Percentiles rank a stretch among this genome's conserved stretches.
phyloP scores from a whole-genome alignment of 495 filamentous ascomycete genomes.

The Aspergillus cristatus region DNA sequence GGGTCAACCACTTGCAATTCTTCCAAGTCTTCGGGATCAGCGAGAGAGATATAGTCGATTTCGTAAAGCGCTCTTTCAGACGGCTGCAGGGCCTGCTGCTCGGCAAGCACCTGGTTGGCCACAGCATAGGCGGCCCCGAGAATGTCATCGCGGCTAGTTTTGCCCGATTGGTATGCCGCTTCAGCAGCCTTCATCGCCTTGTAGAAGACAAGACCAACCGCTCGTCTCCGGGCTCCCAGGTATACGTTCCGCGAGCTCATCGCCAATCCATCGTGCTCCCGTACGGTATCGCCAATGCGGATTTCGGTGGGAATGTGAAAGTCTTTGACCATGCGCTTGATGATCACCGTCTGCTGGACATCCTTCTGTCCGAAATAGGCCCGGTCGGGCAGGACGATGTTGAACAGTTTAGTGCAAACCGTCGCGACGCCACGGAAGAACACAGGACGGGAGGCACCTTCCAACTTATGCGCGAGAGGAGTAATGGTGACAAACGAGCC shows the following conservation, averaged over 20 bases:
- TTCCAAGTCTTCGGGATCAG: constrained; percentile 70
- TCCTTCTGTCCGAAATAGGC: constrained; percentile 99
- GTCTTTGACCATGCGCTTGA: constrained; percentile 77
- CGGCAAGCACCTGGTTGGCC: constrained; percentile 36
- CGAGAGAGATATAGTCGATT: constrained; percentile 83
- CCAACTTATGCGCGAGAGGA: constrained; percentile 67
- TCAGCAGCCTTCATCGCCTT: constrained; percentile 63
- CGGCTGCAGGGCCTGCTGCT: constrained; percentile 54
- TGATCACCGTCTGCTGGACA: constrained; percentile 88
- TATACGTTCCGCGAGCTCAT: constrained; percentile 93
- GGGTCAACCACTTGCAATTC: constrained; percentile 64
- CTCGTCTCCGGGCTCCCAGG: constrained; percentile 64
- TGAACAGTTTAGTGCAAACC: constrained; percentile 95
- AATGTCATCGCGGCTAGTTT: constrained; percentile 50
- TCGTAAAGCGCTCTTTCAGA: constrained; percentile 61
- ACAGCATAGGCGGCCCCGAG: constrained; percentile 55
- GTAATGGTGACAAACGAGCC: constrained; percentile 94
- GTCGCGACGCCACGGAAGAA: constrained; percentile 97
- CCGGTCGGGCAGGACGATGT: constrained; percentile 74
- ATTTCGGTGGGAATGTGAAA: constrained; percentile 76
- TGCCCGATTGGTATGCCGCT: constrained; percentile 50
- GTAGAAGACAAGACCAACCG: constrained; percentile 60
- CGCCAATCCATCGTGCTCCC: constrained; percentile 83
- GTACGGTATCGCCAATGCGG: constrained; percentile 58
- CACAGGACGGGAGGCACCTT: constrained; percentile 80